Evolutionary conservation across 2,329 filamentous ascomycete species (phyloP), one percentile per base, ranked within the genome.

Genomic region (Aspergillus pseudonomiae): DNA sequence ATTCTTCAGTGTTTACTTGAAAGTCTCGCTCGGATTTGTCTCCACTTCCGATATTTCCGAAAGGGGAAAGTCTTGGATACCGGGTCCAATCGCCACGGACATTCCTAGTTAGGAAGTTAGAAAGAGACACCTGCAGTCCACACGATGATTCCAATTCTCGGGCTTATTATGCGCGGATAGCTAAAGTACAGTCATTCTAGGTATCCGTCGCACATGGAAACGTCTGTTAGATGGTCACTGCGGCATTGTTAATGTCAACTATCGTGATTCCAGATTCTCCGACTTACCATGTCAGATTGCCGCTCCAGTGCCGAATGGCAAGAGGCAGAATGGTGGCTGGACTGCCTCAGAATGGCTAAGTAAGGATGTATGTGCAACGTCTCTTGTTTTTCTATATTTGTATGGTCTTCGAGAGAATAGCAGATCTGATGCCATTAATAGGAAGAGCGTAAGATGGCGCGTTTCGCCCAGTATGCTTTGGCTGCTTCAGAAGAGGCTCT

Each of bases 401-500:
- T 9, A 19, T 5, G 12, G 48, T 48, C 10, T 28, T 41, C 16
- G 19, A 41, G 54, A 58, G 14, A 46, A 26, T 56, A 21, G 4
- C 21, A 16, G 50, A 30, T 14, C 57, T 67, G 24, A 64, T 46
- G 14, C 43, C n/a, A 6, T 16, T 16, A 24, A 32, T 36, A 88
- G 86, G 87, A 90, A 66, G 82, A 86, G 71, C 87, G 93, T 5
- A 91, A 92, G 73, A 96, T 96, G 89, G 93, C 95, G n/a, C 85
- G 83, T 28, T 98, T 98, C 75, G 87, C 93, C 4, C 94, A 98
- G 77, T 98, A 96, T 80, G 94, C 94, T 16, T 85, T 97, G 73
- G 93, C 91, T 14, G 93, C 94, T 3, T 86, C 92, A 0, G 87
- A 92, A 57, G 95, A 98, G 85, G 95, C 95, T 0, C 82, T 99